These are phyloP conservation scores for Emergomyces orientalis DNA, from an alignment of 2,329 filamentous ascomycete species.

Conservation along the genomic window DNA sequence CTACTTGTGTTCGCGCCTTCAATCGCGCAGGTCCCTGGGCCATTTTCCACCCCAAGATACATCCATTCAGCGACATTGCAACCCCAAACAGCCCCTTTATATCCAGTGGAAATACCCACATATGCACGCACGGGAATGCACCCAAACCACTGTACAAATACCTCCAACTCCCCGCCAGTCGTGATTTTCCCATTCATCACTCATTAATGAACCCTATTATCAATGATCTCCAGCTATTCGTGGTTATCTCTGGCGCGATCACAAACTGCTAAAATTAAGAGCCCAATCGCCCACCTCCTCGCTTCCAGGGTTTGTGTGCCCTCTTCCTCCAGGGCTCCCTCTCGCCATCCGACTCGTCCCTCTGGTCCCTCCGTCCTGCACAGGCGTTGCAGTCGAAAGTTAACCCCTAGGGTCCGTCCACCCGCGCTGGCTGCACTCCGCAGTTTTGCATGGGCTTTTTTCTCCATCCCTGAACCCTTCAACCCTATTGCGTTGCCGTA, in stretches of 20 bases:
- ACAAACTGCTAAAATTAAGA: neutral
- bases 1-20: neutral
- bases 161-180: neutral
- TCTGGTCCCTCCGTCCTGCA: neutral
- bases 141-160: neutral
- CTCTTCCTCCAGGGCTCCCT: no score
- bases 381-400: neutral
- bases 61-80: neutral
- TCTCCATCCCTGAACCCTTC: neutral
- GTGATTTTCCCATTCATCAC: neutral
- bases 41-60: neutral
- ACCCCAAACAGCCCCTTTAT: no score
- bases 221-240: constrained; percentile 6
- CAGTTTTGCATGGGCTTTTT: neutral
- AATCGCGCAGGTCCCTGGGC: neutral
- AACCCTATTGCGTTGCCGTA: neutral
- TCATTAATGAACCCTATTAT: neutral
- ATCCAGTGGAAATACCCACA: neutral
- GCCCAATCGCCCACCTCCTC: neutral
- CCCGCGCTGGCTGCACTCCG: neutral
- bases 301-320: neutral
- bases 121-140: neutral
- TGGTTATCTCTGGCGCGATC: neutral
- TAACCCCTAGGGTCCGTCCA: neutral
- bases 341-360: neutral